A percentile compares a stretch with the other conserved stretches of the same genome.
phyloP scores from a whole-genome alignment of 148 eudicot species.

The Rhododendron vialii region DNA sequence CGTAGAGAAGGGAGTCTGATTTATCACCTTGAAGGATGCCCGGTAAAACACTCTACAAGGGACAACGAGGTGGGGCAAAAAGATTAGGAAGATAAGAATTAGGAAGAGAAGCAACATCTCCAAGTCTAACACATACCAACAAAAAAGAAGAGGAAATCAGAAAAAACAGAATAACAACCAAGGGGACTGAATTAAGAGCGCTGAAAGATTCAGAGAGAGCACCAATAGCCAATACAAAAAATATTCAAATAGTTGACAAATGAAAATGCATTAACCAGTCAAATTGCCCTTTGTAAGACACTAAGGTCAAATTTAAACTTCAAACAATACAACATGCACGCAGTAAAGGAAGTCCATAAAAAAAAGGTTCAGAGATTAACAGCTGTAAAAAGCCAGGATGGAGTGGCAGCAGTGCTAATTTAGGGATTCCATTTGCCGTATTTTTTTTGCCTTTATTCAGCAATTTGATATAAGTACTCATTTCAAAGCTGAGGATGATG shows the following conservation, averaged over 20 bases:
- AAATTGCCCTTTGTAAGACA: background rate
- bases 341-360: background rate
- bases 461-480: background rate
- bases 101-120: background rate
- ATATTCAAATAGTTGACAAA: background rate
- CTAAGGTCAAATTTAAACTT: background rate
- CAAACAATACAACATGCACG: background rate
- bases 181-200: background rate
- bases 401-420: background rate
- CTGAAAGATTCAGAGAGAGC: background rate
- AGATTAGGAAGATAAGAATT: background rate
- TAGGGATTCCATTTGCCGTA: background rate
- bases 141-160: background rate
- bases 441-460: background rate
- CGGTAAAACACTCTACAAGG: slow-evolving; percentile 87
- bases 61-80: slow-evolving; percentile 5
- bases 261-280: slow-evolving; percentile 2
- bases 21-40: slow-evolving; percentile 99
- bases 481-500: background rate
- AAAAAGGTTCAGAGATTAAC: background rate
- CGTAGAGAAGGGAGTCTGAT: slow-evolving; percentile 95
- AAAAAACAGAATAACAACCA: background rate
- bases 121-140: background rate
- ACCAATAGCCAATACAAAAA: background rate
- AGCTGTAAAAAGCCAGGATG: background rate